Percentiles rank a stretch among this genome's conserved stretches.
These are phyloP conservation scores for Lecanicillium sp. DNA, from an alignment of 2,329 filamentous ascomycete species.

Conservation along the genomic window DNA sequence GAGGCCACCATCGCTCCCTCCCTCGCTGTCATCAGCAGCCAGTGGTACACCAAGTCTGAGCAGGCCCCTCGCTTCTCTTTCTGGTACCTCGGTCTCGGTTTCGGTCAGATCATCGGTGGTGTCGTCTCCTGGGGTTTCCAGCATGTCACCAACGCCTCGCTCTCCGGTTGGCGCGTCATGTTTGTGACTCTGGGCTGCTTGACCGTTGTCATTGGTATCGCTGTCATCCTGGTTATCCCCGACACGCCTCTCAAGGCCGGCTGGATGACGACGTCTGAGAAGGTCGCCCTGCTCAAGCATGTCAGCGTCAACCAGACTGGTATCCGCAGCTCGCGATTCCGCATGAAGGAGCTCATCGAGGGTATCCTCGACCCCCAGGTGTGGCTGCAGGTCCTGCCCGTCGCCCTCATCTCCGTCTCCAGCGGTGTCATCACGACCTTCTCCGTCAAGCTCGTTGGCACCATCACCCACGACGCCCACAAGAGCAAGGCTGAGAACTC, in stretches of 20 bases:
- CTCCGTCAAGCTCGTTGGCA: slow-evolving; percentile 11
- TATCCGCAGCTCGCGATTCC: slow-evolving; percentile 8
- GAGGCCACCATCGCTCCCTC: slow-evolving; percentile 14
- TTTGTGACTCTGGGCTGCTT: slow-evolving; percentile 39
- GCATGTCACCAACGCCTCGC: slow-evolving; percentile 20
- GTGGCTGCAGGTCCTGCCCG: slow-evolving; percentile 11
- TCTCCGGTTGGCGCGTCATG: slow-evolving; percentile 39
- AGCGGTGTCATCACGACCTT: slow-evolving; percentile 22
- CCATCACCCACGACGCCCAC: slow-evolving; percentile 8
- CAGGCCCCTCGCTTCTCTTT: slow-evolving; percentile 15
- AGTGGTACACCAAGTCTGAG: slow-evolving; percentile 15
- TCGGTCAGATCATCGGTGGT: slow-evolving; percentile 29
- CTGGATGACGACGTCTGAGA: slow-evolving; percentile 30
- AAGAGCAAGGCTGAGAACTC: slow-evolving; percentile 7
- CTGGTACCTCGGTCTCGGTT: slow-evolving; percentile 14
- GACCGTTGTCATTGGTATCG: slow-evolving; percentile 33
- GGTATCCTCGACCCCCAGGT: slow-evolving; percentile 19
- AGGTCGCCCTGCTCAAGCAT: slow-evolving; percentile 16
- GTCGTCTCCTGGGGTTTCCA: slow-evolving; percentile 26
- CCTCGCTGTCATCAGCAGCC: slow-evolving; percentile 13
- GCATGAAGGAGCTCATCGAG: slow-evolving; percentile 19
- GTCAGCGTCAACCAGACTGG: slow-evolving; percentile 15
- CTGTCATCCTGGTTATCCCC: slow-evolving; percentile 36
- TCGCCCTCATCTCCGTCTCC: slow-evolving; percentile 21
- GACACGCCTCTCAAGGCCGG: slow-evolving; percentile 40